Evolutionary conservation across 495 filamentous ascomycete genomes (phyloP), one percentile per base, ranked within the genome.

Genomic region (Tuber borchii): DNA sequence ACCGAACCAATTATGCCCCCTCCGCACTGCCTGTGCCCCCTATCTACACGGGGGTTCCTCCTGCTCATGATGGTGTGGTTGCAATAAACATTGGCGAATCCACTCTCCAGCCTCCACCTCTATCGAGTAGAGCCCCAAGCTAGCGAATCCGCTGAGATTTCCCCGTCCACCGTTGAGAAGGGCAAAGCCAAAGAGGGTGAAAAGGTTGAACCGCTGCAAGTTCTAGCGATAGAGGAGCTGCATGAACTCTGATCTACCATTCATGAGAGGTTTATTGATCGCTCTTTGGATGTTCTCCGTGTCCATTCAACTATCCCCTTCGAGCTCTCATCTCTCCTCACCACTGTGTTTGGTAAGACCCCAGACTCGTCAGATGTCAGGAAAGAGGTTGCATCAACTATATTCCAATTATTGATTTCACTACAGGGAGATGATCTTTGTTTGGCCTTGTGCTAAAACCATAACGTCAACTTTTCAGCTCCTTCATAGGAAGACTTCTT

Each of bases 391-490:
- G 93, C 92, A 71, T 88, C 90, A 43, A 93, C 93, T 5, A 87
- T 99, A 71, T 89, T 95, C 3, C 90, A 93, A 76, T 97, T 94
- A 6, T 87, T 99, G 22, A 90, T 95, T 82, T 98, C 96, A 6
- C 87, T 97, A 73, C 85, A 89, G 65, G 87, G 88, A 77, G 91
- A 94, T 61, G 91, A 95, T 70, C 86, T n/a, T n/a, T n/a, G n/a
- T 91, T 80, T 86, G 88, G 70, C 85, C 88, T 43, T 84, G 87
- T 42, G 93, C 92, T 19, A 92, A 94, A 82, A 96, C 94, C 80
- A 92, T 98, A 76, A 91, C 94, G 31, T 92, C 96, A 1, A 97
- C 94, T 84, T 94, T 95, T 17, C 95, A 99, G 84, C 88, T 99
- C 51, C 86, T 99, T 17, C n/a, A n/a, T n/a, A n/a, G 95, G 93